phyloP scores from a whole-genome alignment of 176 grass and related monocot species.

The Cenchrus fungigraminus region DNA sequence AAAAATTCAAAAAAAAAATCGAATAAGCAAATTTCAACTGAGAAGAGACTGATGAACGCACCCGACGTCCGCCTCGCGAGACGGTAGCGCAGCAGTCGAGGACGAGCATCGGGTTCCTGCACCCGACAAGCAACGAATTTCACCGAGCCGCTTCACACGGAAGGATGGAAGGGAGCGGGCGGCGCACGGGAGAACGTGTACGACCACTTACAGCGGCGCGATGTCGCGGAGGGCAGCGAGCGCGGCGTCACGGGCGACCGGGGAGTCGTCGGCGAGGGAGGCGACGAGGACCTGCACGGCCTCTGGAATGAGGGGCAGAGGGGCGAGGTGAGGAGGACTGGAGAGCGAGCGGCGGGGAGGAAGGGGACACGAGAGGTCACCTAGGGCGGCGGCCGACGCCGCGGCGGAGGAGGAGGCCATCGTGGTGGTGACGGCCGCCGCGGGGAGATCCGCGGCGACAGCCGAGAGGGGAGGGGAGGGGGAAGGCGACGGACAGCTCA shows the following conservation, averaged over 20 bases:
- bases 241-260: constrained; percentile 70
- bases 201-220: constrained; percentile 67
- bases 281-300: constrained; percentile 91
- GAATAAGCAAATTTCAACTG: neutral
- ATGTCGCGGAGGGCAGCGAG: constrained; percentile 79
- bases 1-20: neutral
- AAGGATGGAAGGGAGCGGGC: neutral
- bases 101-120: constrained; percentile 83
- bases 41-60: constrained; percentile 32
- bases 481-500: constrained; percentile 35
- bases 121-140: constrained; percentile 35
- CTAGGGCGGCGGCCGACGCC: constrained; percentile 65
- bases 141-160: constrained; percentile 22
- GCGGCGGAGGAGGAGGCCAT: constrained; percentile 84
- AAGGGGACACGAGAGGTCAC: neutral
- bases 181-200: neutral
- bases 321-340: constrained; percentile 4
- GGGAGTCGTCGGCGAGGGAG: constrained; percentile 84
- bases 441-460: constrained; percentile 29
- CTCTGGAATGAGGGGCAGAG: constrained; percentile 45
- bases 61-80: constrained; percentile 75
- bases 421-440: constrained; percentile 22
- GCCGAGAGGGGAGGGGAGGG: neutral
- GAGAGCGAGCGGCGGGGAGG: neutral
- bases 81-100: constrained; percentile 78